Base-by-base conservation (phyloP, 2,329 filamentous ascomycete species). In the Scedosporium apiospermum region DNA sequence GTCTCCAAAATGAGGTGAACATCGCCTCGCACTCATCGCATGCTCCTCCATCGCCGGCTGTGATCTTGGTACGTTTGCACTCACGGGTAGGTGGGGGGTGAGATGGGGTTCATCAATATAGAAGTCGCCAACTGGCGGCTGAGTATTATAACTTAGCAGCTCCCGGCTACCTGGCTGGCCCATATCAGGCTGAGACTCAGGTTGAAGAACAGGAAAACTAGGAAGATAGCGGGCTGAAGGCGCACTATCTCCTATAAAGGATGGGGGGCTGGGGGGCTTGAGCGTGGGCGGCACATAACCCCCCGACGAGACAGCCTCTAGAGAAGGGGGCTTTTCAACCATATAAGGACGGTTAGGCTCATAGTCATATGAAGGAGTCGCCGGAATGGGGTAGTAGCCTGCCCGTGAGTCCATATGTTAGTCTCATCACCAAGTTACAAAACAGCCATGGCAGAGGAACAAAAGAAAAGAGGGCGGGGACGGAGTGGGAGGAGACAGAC, bases 331-430 rank as follows among this genome's bases (percentile, higher is more conserved):
- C 64, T 68, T 68, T 53, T 72, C 69, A 42, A 70, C 68, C 53
- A 69, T 63, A 57, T 76, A 77, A 7, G 74, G 70, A 23, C 68
- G 67, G 41, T 68, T 70, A 10, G 70, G 63, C 6, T 68, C 71
- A 64, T 73, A 71, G 34, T 69, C 67, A n/a, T 66, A 66, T 4
- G 68, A 57, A 12, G 66, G 65, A 27, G 69, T 62, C 44, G 66
- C 65, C 4, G 69, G 67, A 26, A 76, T 64, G 23, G 70, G 66
- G 62, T 74, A 70, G 62, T 77, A 77, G 16, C 71, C 76, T 76
- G 57, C 44, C 34, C 53, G 59, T 63, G 26, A 44, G n/a, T 4
- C 61, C 7, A 7, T 6, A 63, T 59, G 12, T 23, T 14, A 63
- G 16, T 12, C 27, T 30, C 27, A 30, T 30, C 27, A 30, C 6